Evolutionary conservation across 108 stramenopile species (phyloP), one percentile per base, ranked within the genome.

Genomic region (Mediolabrus comicus): DNA sequence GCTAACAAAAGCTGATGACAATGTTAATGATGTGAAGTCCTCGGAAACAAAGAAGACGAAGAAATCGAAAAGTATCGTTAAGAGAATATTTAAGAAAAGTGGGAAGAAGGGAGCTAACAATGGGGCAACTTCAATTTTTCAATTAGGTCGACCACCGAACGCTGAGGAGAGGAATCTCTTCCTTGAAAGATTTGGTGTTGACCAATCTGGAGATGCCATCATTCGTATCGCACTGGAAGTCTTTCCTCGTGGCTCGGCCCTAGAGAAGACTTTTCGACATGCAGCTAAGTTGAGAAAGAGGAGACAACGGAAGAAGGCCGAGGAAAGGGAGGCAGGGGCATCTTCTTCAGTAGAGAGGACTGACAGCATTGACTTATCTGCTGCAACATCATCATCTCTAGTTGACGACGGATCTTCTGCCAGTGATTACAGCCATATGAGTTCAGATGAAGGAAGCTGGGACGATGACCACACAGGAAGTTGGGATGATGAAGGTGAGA

Each of bases 201-300:
- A 68, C 14, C 72, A 52, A 29, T 29, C 54, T 0, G 73, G 74
- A 36, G 74, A 64, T 57, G 74, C 74, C 3, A 39, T 75, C 11
- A 31, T 75, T 13, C 67, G 74, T 29, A 61, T 75, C 2, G 67
- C 61, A 7, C 16, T 75, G 25, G 74, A 75, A 33, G 74, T 75
- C 3, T 75, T 75, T 31, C 67, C 59, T n/a, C 67, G 74, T 29
- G 74, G 74, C 9, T 68, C 67, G 14, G 74, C 68, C 17, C 41
- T 75, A 12, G 74, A 75, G 56, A 63, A 62, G 27, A 46, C 62
- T 13, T 68, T 75, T 62, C 24, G 61, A 46, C 67, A 67, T 11
- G 67, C 26, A 26, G 54, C 35, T 1, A 36, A 36, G 30, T 9
- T 53, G 19, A 54, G 52, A 36, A 66, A 66, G 49, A 49, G 22